Evolutionary conservation across 371 early-diverging fungal species (phyloP), one percentile per base, ranked within the genome.

Genomic region (Encephalitozoon cuniculi): DNA sequence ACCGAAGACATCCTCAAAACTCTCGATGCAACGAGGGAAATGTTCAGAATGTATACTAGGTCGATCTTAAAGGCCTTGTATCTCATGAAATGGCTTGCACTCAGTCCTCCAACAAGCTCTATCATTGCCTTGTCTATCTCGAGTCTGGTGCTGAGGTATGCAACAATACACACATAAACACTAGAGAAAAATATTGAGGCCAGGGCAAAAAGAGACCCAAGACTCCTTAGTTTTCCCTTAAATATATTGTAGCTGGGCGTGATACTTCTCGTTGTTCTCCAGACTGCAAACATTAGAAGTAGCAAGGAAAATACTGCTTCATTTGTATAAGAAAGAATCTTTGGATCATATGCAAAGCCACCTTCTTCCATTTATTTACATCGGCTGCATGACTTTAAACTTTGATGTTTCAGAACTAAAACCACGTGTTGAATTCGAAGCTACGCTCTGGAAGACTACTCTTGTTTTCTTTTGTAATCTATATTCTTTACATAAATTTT

Each of bases 1-100:
- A 75, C n/a, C 15, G 75, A 18, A 1, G 75, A 68, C 44, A 68
- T 75, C 46, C 68, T 75, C 15, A 75, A 40, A 34, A 67, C 21
- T 40, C 68, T 75, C 23, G 68, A 68, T 0, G 54, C 23, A 4
- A 53, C 23, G 30, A 64, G 68, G 11, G 63, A 53, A 3, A 68
- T 63, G 37, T 75, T 68, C 63, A 75, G 41, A 9, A 75, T 2
- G 11, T 67, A 40, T 23, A 52, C 40, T 9, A 75, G 28, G 46
- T 75, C 49, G 3, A 68, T 32, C 15, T 55, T 65, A 1, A 51
- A 25, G 7, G 15, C 37, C 15, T 63, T 25, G 30, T 40, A 71
- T 40, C n/a, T 40, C 15, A 71, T 46, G 9, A n/a, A 39, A 64
- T 52, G 54, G 21, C 12, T 26, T n/a, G 28, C 18, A 37, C 54